Evolutionary conservation across 176 grass and related monocot genomes (phyloP).

Genomic region (Rhynchospora pubera): DNA sequence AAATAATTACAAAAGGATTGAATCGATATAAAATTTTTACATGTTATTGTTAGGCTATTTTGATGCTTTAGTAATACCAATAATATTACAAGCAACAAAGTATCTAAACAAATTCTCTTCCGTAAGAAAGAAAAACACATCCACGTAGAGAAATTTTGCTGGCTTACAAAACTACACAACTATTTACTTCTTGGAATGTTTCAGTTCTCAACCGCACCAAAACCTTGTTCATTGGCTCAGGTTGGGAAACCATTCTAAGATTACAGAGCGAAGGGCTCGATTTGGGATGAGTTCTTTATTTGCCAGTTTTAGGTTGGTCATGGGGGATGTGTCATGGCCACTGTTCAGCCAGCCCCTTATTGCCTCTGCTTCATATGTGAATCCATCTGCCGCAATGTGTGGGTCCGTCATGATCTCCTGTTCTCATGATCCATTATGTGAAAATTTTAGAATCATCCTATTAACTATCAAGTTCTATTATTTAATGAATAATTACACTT

Average conservation of each 20-base stretch:
- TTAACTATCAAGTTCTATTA: background rate
- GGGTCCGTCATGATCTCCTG: constrained; percentile 73
- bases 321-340: constrained; percentile 47
- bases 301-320: constrained; percentile 56
- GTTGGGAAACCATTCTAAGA: constrained; percentile 44
- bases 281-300: constrained; percentile 63
- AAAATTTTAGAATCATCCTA: background rate
- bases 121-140: too few relatives aligned
- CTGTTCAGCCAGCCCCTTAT: constrained; percentile 52
- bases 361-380: constrained; percentile 56
- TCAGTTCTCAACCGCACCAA: background rate
- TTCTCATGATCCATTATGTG: background rate
- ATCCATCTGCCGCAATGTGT: constrained; percentile 62
- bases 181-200: too few relatives aligned
- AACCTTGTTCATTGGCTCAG: constrained; percentile 17
- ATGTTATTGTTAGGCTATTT: too few relatives aligned
- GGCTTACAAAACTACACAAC: too few relatives aligned
- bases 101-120: too few relatives aligned
- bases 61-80: too few relatives aligned
- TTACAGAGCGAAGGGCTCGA: constrained; percentile 40
- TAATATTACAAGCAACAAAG: too few relatives aligned
- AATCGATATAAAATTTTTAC: too few relatives aligned
- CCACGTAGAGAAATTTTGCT: too few relatives aligned
- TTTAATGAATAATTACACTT: background rate
- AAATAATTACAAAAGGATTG: too few relatives aligned